A percentile compares a stretch with the other conserved stretches of the same genome.
phyloP scores from a whole-genome alignment of 331 rosid genomes.

The Cydonia oblonga region DNA sequence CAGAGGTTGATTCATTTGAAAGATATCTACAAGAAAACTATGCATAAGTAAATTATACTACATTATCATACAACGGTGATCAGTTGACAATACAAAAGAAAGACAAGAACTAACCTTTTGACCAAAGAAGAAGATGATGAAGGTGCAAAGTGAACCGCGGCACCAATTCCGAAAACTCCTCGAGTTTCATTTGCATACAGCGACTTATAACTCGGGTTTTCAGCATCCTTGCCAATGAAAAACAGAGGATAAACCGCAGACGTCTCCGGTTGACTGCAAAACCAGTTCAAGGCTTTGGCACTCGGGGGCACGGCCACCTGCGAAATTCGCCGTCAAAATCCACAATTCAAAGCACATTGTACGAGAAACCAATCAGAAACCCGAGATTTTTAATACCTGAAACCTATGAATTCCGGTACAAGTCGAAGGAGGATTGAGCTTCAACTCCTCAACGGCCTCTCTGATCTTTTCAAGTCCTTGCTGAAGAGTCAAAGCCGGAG shows the following conservation, averaged over 20 bases:
- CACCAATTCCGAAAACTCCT: conserved; percentile 73
- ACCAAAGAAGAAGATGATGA: conserved; percentile 19
- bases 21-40: conserved; percentile 37
- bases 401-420: conserved; percentile 57
- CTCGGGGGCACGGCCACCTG: conserved; percentile 84
- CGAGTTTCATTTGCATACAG: conserved; percentile 49
- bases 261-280: conserved; percentile 55
- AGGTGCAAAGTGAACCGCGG: conserved; percentile 48
- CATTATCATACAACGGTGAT: neutral
- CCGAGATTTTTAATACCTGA: conserved; percentile 32
- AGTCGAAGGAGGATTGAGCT: conserved; percentile 40
- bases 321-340: conserved; percentile 6
- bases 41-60: neutral
- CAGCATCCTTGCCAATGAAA: conserved; percentile 54
- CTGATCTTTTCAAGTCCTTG: conserved; percentile 56
- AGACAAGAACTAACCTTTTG: conserved; percentile 34
- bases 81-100: neutral
- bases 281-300: conserved; percentile 69
- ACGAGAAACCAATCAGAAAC: neutral
- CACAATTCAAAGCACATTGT: conserved; percentile 10
- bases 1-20: conserved; percentile 41
- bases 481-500: conserved; percentile 68
- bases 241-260: conserved; percentile 58
- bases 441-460: conserved; percentile 48
- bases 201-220: conserved; percentile 38